A percentile compares a stretch with the other conserved stretches of the same genome.
These are phyloP conservation scores for Albifimbria verrucaria DNA, from an alignment of 2,329 filamentous ascomycete species.

Conservation along the genomic window DNA sequence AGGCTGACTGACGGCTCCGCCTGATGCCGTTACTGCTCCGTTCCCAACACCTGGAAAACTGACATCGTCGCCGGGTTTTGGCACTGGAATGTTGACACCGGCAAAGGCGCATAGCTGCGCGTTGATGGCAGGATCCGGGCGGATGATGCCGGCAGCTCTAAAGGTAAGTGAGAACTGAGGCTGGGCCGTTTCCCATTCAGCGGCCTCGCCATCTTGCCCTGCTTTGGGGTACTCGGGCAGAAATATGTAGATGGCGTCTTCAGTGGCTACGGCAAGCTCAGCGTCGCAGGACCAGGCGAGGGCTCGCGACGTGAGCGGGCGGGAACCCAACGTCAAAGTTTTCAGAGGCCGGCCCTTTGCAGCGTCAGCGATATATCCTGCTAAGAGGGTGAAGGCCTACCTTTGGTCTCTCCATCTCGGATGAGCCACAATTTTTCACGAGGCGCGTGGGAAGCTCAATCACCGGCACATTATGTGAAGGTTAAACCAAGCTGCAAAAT, in stretches of 20 bases:
- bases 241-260: constrained; percentile 51
- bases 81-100: constrained; percentile 28
- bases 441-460: neutral
- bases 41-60: constrained; percentile 41
- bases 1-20: constrained; percentile 51
- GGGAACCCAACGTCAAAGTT: constrained; percentile 38
- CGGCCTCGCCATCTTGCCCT: constrained; percentile 19
- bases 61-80: constrained; percentile 20
- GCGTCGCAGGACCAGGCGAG: constrained; percentile 55
- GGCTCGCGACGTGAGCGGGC: constrained; percentile 40
- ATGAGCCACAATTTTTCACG: neutral
- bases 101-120: constrained; percentile 38
- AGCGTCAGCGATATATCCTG: no score
- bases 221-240: constrained; percentile 40
- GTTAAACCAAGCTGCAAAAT: no score
- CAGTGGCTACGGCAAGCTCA: constrained; percentile 54
- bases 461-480: no score
- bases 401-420: neutral
- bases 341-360: constrained; percentile 48
- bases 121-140: constrained; percentile 42
- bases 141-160: constrained; percentile 28
- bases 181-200: constrained; percentile 22
- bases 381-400: neutral
- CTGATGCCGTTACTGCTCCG: constrained; percentile 43
- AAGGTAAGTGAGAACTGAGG: constrained; percentile 31